Evolutionary conservation across 2,329 filamentous ascomycete species (phyloP), one percentile per base, ranked within the genome.

Genomic region (Neofusicoccum cordaticola): DNA sequence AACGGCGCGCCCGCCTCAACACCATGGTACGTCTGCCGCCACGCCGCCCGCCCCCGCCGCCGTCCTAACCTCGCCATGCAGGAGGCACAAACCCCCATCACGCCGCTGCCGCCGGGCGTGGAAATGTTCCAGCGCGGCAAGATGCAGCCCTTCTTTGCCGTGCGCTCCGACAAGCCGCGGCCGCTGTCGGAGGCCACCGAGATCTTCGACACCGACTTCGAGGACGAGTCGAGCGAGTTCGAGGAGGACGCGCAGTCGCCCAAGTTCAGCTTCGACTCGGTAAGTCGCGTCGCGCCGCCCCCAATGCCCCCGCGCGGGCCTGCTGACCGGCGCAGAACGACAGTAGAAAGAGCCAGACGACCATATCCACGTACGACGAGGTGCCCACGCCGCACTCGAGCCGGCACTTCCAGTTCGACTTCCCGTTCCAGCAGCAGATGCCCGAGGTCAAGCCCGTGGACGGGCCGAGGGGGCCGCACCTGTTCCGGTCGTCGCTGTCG

Each of bases 291-390:
- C 37, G 9, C 15, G 13, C 37, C 50, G 22, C 27, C 22, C 44
- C 53, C 27, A 47, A 35, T 19, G 48, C 15, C 53, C 63, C 65
- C 66, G 52, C 67, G 62, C 68, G 72, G 64, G 67, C 57, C 7
- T 44, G 66, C 70, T 51, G 79, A 68, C 65, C 64, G 64, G 67
- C 74, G 67, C 73, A 93, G 90, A 70, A 86, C 67, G 77, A 78
- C 52, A 77, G 78, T 65, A 72, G 90, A 71, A 87, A 86, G 66
- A 96, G 92, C 80, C 87, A 93, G 73, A 94, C 92, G 2, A 96
- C 93, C 2, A 83, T 95, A 42, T 96, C 93, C 6, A 94, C 92
- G 1, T 93, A 90, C 71, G 92, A 96, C 72, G 93, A 96, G 74
- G 84, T 88, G 3, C 86, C 87, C 35, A 97, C 93, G 31, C 93